These are phyloP conservation scores for Huntiella savannae DNA, from an alignment of 2,329 filamentous ascomycete genomes.

Conservation along the genomic window DNA sequence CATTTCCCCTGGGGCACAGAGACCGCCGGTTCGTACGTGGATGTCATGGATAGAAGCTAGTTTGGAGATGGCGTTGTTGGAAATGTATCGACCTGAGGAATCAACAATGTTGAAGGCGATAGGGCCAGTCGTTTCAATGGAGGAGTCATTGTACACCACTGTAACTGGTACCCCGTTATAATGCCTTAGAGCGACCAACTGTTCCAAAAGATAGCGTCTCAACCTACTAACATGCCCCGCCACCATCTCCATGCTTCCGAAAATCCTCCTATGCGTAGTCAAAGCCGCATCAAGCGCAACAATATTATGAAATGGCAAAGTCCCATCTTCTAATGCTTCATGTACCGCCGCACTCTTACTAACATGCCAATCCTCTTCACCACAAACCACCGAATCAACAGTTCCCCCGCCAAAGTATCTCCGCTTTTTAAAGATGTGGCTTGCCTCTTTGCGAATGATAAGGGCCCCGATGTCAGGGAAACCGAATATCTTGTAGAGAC, in stretches of 20 bases:
- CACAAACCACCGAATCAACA: constrained; percentile 29
- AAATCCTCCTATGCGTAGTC: constrained; percentile 34
- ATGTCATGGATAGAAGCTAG: constrained; percentile 60
- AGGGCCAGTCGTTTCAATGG: constrained; percentile 44
- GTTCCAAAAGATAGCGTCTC: constrained; percentile 35
- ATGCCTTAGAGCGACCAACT: constrained; percentile 44
- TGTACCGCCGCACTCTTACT: constrained; percentile 26
- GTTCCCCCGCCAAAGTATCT: constrained; percentile 53
- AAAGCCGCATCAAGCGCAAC: constrained; percentile 42
- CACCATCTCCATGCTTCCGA: constrained; percentile 39
- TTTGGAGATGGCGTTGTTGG: constrained; percentile 73
- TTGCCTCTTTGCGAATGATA: constrained; percentile 35
- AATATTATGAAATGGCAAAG: constrained; percentile 45
- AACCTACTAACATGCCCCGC: constrained; percentile 54
- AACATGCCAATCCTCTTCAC: constrained; percentile 18
- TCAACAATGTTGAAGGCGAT: constrained; percentile 69
- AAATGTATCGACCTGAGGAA: constrained; percentile 51
- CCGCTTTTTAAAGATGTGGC: constrained; percentile 32
- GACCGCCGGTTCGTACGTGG: constrained; percentile 68
- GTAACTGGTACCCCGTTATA: constrained; percentile 48
- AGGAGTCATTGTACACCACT: constrained; percentile 36
- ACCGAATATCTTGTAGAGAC: constrained; percentile 49
- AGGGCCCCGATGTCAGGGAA: constrained; percentile 45
- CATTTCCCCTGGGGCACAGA: constrained; percentile 84
- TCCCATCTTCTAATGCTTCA: constrained; percentile 47